Evolutionary conservation across 768 basidiomycete genomes (phyloP).

Genomic region (Tricholoma saponaceum): DNA sequence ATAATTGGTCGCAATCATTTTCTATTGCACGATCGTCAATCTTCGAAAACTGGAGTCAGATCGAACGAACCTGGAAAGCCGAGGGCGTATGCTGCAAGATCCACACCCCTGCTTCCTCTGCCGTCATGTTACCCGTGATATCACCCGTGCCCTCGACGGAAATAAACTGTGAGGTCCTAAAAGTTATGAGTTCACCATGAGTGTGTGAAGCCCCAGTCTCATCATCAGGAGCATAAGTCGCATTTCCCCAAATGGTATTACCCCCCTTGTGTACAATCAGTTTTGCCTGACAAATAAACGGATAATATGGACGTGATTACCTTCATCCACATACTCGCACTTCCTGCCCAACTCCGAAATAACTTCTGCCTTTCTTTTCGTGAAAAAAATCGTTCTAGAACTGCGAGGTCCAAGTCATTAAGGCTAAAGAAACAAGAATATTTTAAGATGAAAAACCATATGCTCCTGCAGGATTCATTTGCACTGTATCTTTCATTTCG

Average conservation of each 20-base stretch:
- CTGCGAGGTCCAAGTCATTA: slow-evolving; percentile 29
- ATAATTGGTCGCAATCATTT: slow-evolving; percentile 83
- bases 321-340: slow-evolving; percentile 93
- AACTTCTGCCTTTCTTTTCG: slow-evolving; percentile 82
- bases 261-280: slow-evolving; percentile 56
- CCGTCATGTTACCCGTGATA: slow-evolving; percentile 62
- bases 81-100: slow-evolving; percentile 78
- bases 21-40: slow-evolving; percentile 34
- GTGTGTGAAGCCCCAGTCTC: slow-evolving; percentile 45
- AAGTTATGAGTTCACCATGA: slow-evolving; percentile 82
- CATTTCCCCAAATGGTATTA: slow-evolving; percentile 78
- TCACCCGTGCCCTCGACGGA: slow-evolving; percentile 20
- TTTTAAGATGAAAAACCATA: slow-evolving; percentile 45
- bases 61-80: slow-evolving; percentile 63
- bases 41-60: background rate
- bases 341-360: slow-evolving; percentile 94
- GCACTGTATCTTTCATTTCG: slow-evolving; percentile 92
- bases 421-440: background rate
- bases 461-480: slow-evolving; percentile 76
- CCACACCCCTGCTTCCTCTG: slow-evolving; percentile 70
- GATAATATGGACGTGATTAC: slow-evolving; percentile 28
- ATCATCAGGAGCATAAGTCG: slow-evolving; percentile 78
- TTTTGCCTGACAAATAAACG: background rate
- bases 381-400: slow-evolving; percentile 87
- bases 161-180: slow-evolving; percentile 40